Conservation (phyloP, 2,329 filamentous ascomycete species). For the Fusarium nisikadoi region DNA sequence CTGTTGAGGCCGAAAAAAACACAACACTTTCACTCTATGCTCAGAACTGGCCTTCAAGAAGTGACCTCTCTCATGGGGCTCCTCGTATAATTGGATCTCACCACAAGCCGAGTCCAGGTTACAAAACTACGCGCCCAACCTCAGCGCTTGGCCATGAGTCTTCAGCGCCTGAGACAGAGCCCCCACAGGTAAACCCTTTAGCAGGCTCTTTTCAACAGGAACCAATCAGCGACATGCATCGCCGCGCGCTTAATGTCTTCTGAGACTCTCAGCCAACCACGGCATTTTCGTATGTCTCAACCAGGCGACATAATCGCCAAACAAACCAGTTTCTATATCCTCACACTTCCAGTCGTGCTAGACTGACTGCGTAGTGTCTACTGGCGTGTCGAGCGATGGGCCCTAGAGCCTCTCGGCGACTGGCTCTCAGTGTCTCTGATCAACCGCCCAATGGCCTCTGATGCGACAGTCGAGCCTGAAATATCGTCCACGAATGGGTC, state of each 20-base stretch:
- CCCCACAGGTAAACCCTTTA: background rate
- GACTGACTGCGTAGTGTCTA: background rate
- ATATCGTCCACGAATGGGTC: conserved; percentile 28
- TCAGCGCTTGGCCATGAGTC: conserved; percentile 12
- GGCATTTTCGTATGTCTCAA: conserved; percentile 11
- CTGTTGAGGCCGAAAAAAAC: conserved; percentile 12
- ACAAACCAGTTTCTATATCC: conserved; percentile 13
- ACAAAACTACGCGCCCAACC: conserved; percentile 17
- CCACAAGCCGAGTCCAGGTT: background rate
- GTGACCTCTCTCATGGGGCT: background rate
- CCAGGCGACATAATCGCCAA: conserved; percentile 20
- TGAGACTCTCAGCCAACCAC: conserved; percentile 41
- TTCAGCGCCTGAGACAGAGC: conserved; percentile 12
- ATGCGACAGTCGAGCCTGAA: conserved; percentile 22
- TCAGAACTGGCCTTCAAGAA: background rate
- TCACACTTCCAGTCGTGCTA: background rate
- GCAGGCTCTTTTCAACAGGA: conserved; percentile 2
- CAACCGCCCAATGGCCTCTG: conserved; percentile 24
- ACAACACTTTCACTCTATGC: background rate
- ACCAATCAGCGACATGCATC: conserved; percentile 35
- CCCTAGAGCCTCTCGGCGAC: conserved; percentile 22
- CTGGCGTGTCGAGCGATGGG: conserved; percentile 33
- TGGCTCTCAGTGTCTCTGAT: conserved; percentile 28
- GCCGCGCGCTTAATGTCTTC: conserved; percentile 39
- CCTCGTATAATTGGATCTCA: conserved; percentile 7